Evolutionary conservation across 805 yeast species (phyloP), one percentile per base, ranked within the genome.

Genomic region (Schizosaccharomyces cryophilus): DNA sequence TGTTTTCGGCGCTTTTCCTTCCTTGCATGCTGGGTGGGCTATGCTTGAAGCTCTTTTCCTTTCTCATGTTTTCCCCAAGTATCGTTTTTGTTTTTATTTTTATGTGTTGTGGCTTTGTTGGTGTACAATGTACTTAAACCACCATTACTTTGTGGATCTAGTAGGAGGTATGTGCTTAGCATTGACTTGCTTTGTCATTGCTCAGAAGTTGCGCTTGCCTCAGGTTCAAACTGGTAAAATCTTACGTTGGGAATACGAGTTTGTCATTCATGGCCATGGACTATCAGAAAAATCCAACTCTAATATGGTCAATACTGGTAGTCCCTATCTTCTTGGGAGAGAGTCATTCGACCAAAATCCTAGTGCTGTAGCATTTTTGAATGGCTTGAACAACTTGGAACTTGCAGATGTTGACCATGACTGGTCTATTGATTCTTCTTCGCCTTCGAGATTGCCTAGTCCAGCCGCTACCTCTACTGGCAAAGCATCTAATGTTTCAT

Each of bases 101-200:
- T 93, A 93, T 70, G 94, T 88, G 15, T 73, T 81, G 64, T 87
- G 95, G 94, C 77, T 90, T 66, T 90, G 97, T 97, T 93, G 96
- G 95, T 80, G 93, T 61, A 93, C 97, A 15, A 93, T 90, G 98
- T 90, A 90, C 72, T 77, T 90, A 68, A 90, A 96, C 0, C 97
- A 90, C 72, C 98, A 90, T 72, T 90, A 93, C 71, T 90, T 90
- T 68, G 81, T 90, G 63, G 97, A 90, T 70, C 78, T 90, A 61
- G 86, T 87, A 67, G 93, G 87, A 21, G 98, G 98, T 26, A 90
- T 95, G 1, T 77, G 81, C 24, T 75, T 93, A 62, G 81, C 95
- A 0, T 77, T 82, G 62, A 71, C 78, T 19, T 82, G 85, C 42
- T 90, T 87, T 71, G 76, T 79, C 63, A 78, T 82, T 66, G 81